phyloP scores from a whole-genome alignment of 257 asterid genomes.

The Rauvolfia tetraphylla region DNA sequence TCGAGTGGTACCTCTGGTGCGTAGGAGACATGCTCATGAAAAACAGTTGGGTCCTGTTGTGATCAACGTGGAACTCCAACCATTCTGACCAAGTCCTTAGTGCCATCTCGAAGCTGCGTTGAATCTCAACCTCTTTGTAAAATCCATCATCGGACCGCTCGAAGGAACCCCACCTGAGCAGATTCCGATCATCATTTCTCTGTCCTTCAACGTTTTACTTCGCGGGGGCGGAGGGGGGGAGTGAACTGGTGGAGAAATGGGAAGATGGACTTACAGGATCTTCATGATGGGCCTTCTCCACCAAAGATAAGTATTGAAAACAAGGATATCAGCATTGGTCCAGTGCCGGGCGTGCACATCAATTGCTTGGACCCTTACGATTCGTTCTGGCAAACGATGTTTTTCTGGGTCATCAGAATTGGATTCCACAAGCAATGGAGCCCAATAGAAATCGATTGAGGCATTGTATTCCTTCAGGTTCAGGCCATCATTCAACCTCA shows the following conservation, averaged over 20 bases:
- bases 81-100: conserved; percentile 84
- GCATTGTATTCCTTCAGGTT: conserved; percentile 73
- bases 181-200: background rate
- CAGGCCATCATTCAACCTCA: conserved; percentile 7
- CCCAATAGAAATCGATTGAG: conserved; percentile 79
- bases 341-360: conserved; percentile 78
- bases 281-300: conserved; percentile 76
- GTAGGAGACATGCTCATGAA: conserved; percentile 88
- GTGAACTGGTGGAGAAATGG: too few relatives aligned
- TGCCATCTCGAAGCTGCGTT: conserved; percentile 84
- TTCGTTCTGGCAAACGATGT: conserved; percentile 73
- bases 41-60: conserved; percentile 55
- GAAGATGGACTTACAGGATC: conserved; percentile 45
- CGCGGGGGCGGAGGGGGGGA: too few relatives aligned
- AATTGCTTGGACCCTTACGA: conserved; percentile 61
- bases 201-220: background rate
- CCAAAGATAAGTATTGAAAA: conserved; percentile 83
- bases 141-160: conserved; percentile 48
- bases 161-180: conserved; percentile 75
- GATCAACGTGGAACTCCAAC: conserved; percentile 78
- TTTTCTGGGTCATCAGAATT: conserved; percentile 74
- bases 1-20: conserved; percentile 46
- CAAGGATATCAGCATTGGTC: conserved; percentile 64
- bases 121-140: conserved; percentile 63
- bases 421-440: conserved; percentile 83